Evolutionary conservation across 768 basidiomycete genomes (phyloP).

Genomic region (Rubroboletus pulcherrimus): DNA sequence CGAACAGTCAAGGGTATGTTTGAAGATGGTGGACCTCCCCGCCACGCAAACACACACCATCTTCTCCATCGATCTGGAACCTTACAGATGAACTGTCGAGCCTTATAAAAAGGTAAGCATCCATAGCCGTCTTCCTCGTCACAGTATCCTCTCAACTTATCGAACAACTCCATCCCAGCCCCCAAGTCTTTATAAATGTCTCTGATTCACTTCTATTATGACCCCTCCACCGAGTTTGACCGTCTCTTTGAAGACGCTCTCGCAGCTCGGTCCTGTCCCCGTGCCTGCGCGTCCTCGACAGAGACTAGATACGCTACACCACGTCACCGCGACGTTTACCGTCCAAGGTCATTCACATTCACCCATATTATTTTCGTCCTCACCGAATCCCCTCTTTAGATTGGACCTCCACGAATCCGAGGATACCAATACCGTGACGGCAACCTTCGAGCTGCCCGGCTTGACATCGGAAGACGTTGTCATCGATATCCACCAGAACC

Average conservation of each 20-base stretch:
- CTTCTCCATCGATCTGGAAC: conserved; percentile 1
- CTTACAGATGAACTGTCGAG: neutral
- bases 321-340: neutral
- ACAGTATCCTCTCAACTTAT: neutral
- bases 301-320: neutral
- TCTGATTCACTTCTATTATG: neutral
- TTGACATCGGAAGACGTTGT: conserved; percentile 45
- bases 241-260: conserved; percentile 22
- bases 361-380: no score
- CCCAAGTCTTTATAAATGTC: neutral
- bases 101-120: conserved; percentile 2
- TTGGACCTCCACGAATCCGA: conserved; percentile 48
- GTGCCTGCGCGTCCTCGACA: neutral
- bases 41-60: neutral
- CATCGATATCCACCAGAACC: conserved; percentile 46
- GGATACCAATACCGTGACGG: conserved; percentile 41
- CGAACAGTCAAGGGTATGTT: neutral
- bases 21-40: neutral
- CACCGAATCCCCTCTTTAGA: conserved; percentile 14
- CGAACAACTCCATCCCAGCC: neutral
- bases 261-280: conserved; percentile 10
- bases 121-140: neutral
- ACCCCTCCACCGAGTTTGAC: conserved; percentile 2
- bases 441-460: conserved; percentile 55
- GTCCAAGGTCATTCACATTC: conserved; percentile 17